These are phyloP conservation scores for Lodderomyces jiufengensis DNA, from an alignment of 1,139 yeast species.

Conservation along the genomic window DNA sequence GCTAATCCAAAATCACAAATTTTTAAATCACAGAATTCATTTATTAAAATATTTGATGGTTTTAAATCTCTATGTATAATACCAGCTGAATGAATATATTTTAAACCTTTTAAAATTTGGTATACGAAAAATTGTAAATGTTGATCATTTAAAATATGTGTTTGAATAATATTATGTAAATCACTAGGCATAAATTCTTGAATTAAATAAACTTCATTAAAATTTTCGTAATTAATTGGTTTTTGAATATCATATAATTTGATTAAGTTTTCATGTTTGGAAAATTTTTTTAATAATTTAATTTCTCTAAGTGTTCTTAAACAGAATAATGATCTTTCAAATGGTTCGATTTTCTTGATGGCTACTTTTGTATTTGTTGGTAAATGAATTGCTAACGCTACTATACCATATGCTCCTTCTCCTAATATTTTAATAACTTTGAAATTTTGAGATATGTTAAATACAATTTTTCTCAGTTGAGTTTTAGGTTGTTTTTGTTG, in stretches of 20 bases:
- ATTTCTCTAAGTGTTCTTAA: slow-evolving; percentile 86
- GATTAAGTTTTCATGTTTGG: slow-evolving; percentile 81
- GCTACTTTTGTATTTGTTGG: slow-evolving; percentile 92
- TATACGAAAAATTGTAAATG: slow-evolving; percentile 91
- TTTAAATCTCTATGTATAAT: slow-evolving; percentile 91
- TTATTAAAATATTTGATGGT: slow-evolving; percentile 81
- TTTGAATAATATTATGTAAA: slow-evolving; percentile 81
- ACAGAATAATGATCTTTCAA: slow-evolving; percentile 89
- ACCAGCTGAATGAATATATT: slow-evolving; percentile 86
- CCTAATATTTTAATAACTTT: slow-evolving; percentile 80
- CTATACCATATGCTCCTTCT: slow-evolving; percentile 98
- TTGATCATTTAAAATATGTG: slow-evolving; percentile 83
- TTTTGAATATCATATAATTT: slow-evolving; percentile 87
- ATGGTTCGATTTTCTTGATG: slow-evolving; percentile 90
- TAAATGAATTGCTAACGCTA: slow-evolving; percentile 85
- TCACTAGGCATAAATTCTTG: slow-evolving; percentile 98
- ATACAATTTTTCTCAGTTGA: slow-evolving; percentile 51
- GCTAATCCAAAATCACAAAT: slow-evolving; percentile 96
- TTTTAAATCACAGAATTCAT: slow-evolving; percentile 91
- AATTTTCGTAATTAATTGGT: slow-evolving; percentile 70
- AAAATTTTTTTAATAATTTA: slow-evolving; percentile 80
- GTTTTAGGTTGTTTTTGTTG: neutral
- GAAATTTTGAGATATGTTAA: slow-evolving; percentile 85
- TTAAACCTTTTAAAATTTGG: slow-evolving; percentile 85
- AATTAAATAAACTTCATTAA: slow-evolving; percentile 84